A percentile compares a stretch with the other conserved stretches of the same genome.
Conservation (phyloP, 176 grass and related monocot genomes). For the Alopecurus myosuroides region DNA sequence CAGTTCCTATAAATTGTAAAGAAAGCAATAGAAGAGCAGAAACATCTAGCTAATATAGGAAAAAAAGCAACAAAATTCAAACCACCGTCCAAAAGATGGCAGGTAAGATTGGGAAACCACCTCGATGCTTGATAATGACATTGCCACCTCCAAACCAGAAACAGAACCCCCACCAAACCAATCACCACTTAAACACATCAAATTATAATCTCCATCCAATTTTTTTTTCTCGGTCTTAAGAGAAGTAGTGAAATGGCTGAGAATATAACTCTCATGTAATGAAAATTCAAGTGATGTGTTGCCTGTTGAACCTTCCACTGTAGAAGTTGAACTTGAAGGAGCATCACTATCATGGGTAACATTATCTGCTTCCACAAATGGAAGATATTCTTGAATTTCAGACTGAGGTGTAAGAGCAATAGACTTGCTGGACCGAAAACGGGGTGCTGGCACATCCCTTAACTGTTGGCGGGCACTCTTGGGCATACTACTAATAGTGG, state of each 20-base stretch:
- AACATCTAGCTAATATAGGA: neutral
- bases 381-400: conserved; percentile 53
- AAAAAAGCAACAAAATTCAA: neutral
- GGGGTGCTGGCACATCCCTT: conserved; percentile 41
- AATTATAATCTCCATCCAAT: conserved; percentile 21
- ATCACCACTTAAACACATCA: conserved; percentile 38
- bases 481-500: conserved; percentile 33
- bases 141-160: conserved; percentile 62
- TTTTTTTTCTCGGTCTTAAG: conserved; percentile 54
- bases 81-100: neutral
- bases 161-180: conserved; percentile 65
- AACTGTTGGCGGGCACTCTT: conserved; percentile 39
- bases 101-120: conserved; percentile 33
- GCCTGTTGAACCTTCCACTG: conserved; percentile 29
- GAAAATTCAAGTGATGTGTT: conserved; percentile 35
- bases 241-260: conserved; percentile 52
- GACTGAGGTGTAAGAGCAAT: conserved; percentile 31
- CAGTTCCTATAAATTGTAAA: conserved; percentile 19
- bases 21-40: neutral
- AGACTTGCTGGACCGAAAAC: conserved; percentile 60
- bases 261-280: conserved; percentile 45
- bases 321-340: conserved; percentile 47
- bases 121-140: conserved; percentile 62
- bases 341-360: conserved; percentile 19
- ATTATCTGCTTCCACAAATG: conserved; percentile 24